Percentiles rank a stretch among this genome's conserved stretches.
These are phyloP conservation scores for Metarhizium album DNA, from an alignment of 2,329 filamentous ascomycete species.

Conservation along the genomic window DNA sequence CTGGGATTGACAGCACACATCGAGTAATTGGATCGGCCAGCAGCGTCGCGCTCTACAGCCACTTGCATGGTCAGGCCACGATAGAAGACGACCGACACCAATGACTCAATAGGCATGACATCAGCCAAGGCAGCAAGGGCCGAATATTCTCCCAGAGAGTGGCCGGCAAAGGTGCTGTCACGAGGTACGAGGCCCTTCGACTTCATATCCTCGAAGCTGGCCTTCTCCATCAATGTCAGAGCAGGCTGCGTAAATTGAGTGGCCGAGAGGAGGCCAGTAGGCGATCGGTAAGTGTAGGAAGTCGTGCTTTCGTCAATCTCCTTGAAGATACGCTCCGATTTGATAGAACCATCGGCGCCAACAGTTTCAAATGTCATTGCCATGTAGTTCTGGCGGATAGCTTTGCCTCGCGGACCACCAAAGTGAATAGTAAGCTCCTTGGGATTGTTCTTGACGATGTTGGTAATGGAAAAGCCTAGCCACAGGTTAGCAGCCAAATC, in stretches of 20 bases:
- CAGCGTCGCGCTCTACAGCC: constrained; percentile 88
- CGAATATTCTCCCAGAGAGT: constrained; percentile 97
- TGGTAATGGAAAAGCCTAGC: constrained; percentile 84
- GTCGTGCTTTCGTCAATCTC: constrained; percentile 86
- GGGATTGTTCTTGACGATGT: constrained; percentile 99
- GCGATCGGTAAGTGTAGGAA: constrained; percentile 94
- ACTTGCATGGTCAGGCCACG: constrained; percentile 99
- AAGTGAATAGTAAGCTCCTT: constrained; percentile 99
- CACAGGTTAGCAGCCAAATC: not conserved
- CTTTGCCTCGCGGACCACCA: constrained; percentile 90
- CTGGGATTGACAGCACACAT: constrained; percentile 99
- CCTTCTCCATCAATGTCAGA: constrained; percentile 98
- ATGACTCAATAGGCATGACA: constrained; percentile 98
- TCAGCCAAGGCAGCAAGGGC: constrained; percentile 91
- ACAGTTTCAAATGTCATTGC: constrained; percentile 99
- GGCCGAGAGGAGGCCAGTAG: constrained; percentile 85
- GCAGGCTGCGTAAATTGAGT: constrained; percentile 98
- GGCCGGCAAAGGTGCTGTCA: constrained; percentile 94
- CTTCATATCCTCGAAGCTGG: constrained; percentile 98
- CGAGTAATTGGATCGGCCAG: constrained; percentile 91
- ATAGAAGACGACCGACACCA: constrained; percentile 99
- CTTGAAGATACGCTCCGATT: constrained; percentile 99
- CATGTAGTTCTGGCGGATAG: constrained; percentile 98
- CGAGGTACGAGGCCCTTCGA: constrained; percentile 90
- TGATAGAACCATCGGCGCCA: constrained; percentile 78